Conservation (phyloP, 192 early-diverging fungal genomes). For the Backusella mclennaniae region DNA sequence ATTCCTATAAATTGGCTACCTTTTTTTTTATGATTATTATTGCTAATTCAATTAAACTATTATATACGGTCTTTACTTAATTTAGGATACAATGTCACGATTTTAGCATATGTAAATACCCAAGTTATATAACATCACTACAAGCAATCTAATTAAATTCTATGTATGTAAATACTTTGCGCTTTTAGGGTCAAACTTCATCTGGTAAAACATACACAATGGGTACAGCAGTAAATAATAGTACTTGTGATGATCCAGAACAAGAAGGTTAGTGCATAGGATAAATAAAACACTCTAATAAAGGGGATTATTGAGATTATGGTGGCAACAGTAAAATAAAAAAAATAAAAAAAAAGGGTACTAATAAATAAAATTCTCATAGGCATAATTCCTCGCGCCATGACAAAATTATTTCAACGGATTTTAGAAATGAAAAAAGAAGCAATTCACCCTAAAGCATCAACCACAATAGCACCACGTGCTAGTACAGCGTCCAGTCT, state of each 20-base stretch:
- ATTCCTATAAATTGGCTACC: not conserved
- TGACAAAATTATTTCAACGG: conserved; percentile 55
- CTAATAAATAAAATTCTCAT: not conserved
- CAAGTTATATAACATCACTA: not conserved
- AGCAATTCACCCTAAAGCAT: not conserved
- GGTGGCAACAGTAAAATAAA: not conserved
- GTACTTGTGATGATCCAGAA: conserved; percentile 23
- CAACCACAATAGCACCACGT: not conserved
- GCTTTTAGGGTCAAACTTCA: conserved; percentile 72
- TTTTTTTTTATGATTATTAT: not conserved
- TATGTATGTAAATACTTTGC: not conserved
- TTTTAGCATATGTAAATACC: conserved; percentile 74
- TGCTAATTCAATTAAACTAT: conserved; percentile 3
- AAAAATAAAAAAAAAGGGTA: not conserved
- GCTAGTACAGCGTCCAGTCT: not conserved
- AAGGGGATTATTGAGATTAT: not conserved
- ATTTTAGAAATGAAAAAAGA: conserved; percentile 6
- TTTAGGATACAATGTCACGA: conserved; percentile 91
- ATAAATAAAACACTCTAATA: not conserved
- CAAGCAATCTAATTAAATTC: not conserved
- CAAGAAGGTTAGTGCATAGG: conserved; percentile 26
- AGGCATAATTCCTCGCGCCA: conserved; percentile 70
- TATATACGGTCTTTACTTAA: not conserved
- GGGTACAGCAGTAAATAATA: conserved; percentile 61
- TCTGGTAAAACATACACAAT: conserved; percentile 96